phyloP scores from a whole-genome alignment of 2,329 filamentous ascomycete species.

The Cyclaneusma minus region DNA sequence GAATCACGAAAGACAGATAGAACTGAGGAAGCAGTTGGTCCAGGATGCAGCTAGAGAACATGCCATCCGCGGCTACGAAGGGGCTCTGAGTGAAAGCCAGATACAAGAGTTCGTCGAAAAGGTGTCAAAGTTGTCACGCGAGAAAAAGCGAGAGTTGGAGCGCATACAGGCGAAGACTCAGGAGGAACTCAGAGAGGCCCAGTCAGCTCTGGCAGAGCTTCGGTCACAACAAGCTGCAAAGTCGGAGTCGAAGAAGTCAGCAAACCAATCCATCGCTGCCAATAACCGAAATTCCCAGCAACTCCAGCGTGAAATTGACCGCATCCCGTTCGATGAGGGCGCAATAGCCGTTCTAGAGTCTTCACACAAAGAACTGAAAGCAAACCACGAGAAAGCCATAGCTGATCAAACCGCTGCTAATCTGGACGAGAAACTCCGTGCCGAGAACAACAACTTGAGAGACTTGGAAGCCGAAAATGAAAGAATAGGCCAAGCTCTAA shows the following conservation, averaged over 20 bases:
- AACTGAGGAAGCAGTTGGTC: conserved; percentile 56
- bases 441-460: conserved; percentile 48
- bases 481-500: conserved; percentile 62
- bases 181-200: conserved; percentile 59
- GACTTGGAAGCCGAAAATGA: conserved; percentile 58
- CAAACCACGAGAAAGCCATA: conserved; percentile 43
- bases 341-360: conserved; percentile 62
- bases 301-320: conserved; percentile 52
- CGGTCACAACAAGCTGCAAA: conserved; percentile 59
- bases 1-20: conserved; percentile 68
- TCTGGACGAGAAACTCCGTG: conserved; percentile 56
- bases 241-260: conserved; percentile 57
- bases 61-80: conserved; percentile 72
- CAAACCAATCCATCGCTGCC: conserved; percentile 53
- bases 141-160: conserved; percentile 69
- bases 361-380: conserved; percentile 53
- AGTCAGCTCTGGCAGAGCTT: conserved; percentile 54
- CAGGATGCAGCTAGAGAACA: conserved; percentile 63
- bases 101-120: conserved; percentile 65
- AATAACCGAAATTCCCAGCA: conserved; percentile 56
- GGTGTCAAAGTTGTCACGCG: conserved; percentile 56
- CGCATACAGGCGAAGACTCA: conserved; percentile 57
- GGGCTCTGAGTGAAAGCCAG: conserved; percentile 57
- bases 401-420: conserved; percentile 45
- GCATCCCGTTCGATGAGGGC: conserved; percentile 77